Evolutionary conservation across 148 eudicot species (phyloP), one percentile per base, ranked within the genome.

Genomic region (Camellia granthamiana): DNA sequence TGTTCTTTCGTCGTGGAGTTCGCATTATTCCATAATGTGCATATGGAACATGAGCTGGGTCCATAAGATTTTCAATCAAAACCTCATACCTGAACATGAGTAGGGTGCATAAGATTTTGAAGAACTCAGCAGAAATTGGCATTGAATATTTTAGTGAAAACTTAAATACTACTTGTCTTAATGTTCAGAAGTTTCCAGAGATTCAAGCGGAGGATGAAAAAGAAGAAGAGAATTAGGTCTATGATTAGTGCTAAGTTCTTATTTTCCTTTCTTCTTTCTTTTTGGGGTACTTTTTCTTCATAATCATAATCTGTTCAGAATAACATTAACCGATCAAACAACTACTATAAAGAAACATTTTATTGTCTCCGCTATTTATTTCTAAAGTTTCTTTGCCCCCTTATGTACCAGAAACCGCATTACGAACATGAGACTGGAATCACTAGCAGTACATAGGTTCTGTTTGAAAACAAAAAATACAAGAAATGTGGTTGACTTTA

Each of bases 11-110:
- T 75, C 71, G 61, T 47, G 78, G 82, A n/a, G 77, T 15, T 64
- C 79, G 81, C 92, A 95, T 86, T 59, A 95, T 84, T 72, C 95
- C 93, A 58, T 95, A 84, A 84, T 95, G 98, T 69, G 98, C 98
- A 82, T 95, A 95, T 54, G 87, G 91, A 88, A 92, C 92, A 85
- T 95, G 98, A 82, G 98, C 89, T 49, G 98, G 98, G 78, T 95
- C 98, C 98, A 95, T 95, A 58, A 95, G 95, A 87, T 95, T 95
- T 86, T 95, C 98, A 59, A 83, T 85, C 79, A 95, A 84, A 81
- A 92, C 79, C 82, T 95, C 98, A 75, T 94, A 94, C 85, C 98
- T 94, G 91, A 78, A 79, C 83, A 81, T 65, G 12, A 80, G 54
- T 76, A 83, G 30, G 38, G 18, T 55, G 14, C 51, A 73, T 43